Percentiles rank a stretch among this genome's conserved stretches.
Conservation (phyloP, 164 flowering plant genomes). For the Liquidambar formosana region DNA sequence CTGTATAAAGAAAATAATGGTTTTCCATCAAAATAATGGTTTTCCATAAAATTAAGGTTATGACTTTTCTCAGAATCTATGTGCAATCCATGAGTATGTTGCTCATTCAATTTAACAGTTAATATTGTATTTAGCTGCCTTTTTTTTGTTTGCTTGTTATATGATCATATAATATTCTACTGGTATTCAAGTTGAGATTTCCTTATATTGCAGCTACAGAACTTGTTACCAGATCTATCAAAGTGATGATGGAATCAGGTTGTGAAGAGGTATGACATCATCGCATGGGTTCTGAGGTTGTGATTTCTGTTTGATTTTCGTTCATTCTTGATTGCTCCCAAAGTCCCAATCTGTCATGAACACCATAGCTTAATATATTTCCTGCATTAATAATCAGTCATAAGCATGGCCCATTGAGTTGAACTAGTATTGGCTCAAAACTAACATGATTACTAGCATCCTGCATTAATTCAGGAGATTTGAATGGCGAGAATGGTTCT, state of each 20-base stretch:
- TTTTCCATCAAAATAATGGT: too few species aligned
- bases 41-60: too few species aligned
- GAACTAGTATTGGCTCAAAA: neutral
- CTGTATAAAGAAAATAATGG: too few species aligned
- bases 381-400: neutral
- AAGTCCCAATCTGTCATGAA: neutral
- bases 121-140: neutral
- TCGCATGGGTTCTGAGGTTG: neutral
- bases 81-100: too few species aligned
- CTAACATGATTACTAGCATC: neutral
- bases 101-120: neutral
- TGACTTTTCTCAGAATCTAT: too few species aligned
- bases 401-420: neutral
- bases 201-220: constrained; percentile 76
- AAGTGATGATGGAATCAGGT: constrained; percentile 95
- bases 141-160: neutral
- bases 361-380: neutral
- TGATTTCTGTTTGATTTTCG: neutral
- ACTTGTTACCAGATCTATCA: constrained; percentile 84
- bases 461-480: too few species aligned
- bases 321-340: neutral
- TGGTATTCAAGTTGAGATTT: constrained; percentile 10
- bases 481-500: neutral
- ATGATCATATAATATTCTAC: neutral
- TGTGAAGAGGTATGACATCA: constrained; percentile 81